Evolutionary conservation across 805 yeast species (phyloP), one percentile per base, ranked within the genome.

Genomic region (Barnettozyma sucrosica): DNA sequence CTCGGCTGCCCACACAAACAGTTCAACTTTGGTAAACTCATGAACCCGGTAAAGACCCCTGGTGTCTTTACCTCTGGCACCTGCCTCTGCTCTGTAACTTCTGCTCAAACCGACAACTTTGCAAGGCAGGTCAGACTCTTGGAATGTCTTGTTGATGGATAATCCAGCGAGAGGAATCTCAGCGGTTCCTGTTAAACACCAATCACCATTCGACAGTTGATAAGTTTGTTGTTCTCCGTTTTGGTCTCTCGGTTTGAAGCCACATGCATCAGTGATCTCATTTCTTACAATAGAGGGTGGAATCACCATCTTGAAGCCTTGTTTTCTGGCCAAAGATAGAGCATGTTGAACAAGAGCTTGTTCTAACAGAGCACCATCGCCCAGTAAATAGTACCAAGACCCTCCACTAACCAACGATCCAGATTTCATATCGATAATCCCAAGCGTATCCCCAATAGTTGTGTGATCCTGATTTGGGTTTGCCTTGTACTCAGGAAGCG

Each of bases 11-110:
- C 93, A 83, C 51, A 83, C 82, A 58, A 92, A 93, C 46, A 93
- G 67, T 63, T 93, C 99, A 1, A 93, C 96, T 64, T 93, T 93
- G 10, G 95, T 87, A 64, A 93, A 93, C 67, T 93, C 99, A 62
- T 93, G 99, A 21, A 93, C 97, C 38, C 99, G 71, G 57, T 93
- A 93, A 1, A 93, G 70, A 0, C 99, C 99, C 56, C 83, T 81
- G 0, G 97, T 89, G 55, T 89, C 97, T 54, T 79, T 79, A 2
- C 99, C 99, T 47, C 96, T 77, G 2, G 98, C 93, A 2, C 98
- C 99, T 0, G 99, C 99, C 63, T 93, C 99, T 0, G 97, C 96
- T 52, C 99, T 73, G 61, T 82, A 93, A 52, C 96, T 80, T 53
- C 97, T 73, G 46, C 95, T 84, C 1, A 89, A 73, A 1, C 97